Evolutionary conservation across 768 basidiomycete genomes (phyloP).

Genomic region (Cystobasidium onofrii): DNA sequence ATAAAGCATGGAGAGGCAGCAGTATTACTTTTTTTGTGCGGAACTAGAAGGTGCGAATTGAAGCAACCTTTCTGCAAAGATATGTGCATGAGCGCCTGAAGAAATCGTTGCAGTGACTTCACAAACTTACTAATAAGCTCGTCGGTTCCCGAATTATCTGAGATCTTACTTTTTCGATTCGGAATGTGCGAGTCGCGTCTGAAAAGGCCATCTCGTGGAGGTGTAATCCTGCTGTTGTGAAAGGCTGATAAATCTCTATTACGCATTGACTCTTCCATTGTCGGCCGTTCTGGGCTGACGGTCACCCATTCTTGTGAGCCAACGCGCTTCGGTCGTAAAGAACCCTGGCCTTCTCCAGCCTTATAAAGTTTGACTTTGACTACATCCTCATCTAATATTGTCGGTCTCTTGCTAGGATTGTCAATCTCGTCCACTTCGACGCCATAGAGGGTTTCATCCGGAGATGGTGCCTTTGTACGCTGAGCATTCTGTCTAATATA

Average conservation of each 20-base stretch:
- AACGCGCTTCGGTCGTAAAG: not conserved
- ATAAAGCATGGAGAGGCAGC: no score
- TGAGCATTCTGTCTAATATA: not conserved
- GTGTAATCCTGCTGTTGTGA: not conserved
- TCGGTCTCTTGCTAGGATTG: not conserved
- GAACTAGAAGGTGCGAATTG: no score
- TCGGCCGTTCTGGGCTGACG: not conserved
- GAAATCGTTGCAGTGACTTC: no score
- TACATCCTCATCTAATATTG: not conserved
- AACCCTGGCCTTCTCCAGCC: not conserved
- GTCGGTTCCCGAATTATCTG: no score
- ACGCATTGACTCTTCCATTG: not conserved
- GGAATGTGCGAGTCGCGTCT: no score
- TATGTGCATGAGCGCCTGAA: no score
- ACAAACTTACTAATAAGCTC: no score
- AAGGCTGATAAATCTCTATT: not conserved
- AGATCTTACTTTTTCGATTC: no score
- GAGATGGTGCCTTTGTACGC: not conserved
- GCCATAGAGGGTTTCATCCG: not conserved
- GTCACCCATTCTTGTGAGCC: not conserved
- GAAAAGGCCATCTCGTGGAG: not conserved
- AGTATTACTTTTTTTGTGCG: no score
- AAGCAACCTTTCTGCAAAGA: no score
- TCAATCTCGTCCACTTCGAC: not conserved
- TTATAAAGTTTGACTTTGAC: not conserved